phyloP scores from a whole-genome alignment of 305 asterid genomes.

The Fraxinus angustifolia region DNA sequence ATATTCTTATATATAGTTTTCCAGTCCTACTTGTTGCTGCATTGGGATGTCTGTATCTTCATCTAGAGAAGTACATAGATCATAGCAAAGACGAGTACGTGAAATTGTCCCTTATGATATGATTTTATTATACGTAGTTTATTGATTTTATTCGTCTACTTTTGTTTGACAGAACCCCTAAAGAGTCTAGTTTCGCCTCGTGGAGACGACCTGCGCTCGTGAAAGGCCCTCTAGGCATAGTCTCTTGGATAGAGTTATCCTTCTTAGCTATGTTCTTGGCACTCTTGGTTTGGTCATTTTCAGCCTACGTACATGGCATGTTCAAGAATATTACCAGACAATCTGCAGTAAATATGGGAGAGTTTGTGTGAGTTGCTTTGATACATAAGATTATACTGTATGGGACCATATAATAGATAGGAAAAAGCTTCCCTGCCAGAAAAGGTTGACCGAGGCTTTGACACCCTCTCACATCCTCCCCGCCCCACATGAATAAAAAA shows the following conservation, averaged over 20 bases:
- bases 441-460: too few species aligned
- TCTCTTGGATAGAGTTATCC: constrained; percentile 34
- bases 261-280: constrained; percentile 31
- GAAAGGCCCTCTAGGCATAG: constrained; percentile 44
- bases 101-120: neutral
- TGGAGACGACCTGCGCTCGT: constrained; percentile 36
- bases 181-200: constrained; percentile 1
- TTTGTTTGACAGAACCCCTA: constrained; percentile 21
- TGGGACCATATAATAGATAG: neutral
- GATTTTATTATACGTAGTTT: neutral
- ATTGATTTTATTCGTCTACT: neutral
- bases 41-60: constrained; percentile 55
- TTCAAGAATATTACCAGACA: constrained; percentile 37
- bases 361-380: constrained; percentile 28
- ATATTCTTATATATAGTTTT: constrained; percentile 39
- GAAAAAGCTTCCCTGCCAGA: neutral
- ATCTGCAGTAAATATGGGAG: constrained; percentile 40
- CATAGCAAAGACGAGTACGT: constrained; percentile 17
- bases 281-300: constrained; percentile 48
- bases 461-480: too few species aligned
- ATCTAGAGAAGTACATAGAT: constrained; percentile 32
- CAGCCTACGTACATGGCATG: constrained; percentile 36
- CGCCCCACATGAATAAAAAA: too few species aligned
- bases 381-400: neutral
- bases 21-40: constrained; percentile 50